A percentile compares a stretch with the other conserved stretches of the same genome.
These are phyloP conservation scores for Saprolegnia parasitica DNA, from an alignment of 352 stramenopile species.

Conservation along the genomic window DNA sequence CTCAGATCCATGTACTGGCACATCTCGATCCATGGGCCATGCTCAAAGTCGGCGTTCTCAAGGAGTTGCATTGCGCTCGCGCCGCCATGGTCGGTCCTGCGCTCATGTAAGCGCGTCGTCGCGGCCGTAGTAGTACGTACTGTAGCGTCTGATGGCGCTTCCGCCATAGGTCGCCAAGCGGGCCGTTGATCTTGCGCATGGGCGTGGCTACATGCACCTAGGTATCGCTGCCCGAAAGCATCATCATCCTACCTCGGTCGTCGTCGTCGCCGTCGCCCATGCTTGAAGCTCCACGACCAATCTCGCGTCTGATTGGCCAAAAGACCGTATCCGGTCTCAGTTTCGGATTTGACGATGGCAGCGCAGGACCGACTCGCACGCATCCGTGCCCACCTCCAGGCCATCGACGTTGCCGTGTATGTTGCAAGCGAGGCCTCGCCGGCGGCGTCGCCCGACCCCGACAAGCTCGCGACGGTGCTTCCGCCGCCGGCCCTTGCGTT, in stretches of 20 bases:
- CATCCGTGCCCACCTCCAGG: background rate
- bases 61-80: background rate
- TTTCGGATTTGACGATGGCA: background rate
- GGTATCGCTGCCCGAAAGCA: background rate
- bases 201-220: slow-evolving; percentile 1
- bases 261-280: background rate
- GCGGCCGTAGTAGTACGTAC: slow-evolving; percentile 14
- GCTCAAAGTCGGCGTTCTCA: slow-evolving; percentile 45
- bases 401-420: background rate
- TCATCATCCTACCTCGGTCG: background rate
- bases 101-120: background rate
- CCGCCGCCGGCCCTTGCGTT: slow-evolving; percentile 1
- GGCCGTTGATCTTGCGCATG: slow-evolving; percentile 27
- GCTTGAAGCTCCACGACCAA: background rate
- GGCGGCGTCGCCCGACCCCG: background rate
- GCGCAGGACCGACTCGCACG: slow-evolving; percentile 2
- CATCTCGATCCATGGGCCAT: slow-evolving; percentile 79
- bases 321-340: background rate
- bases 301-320: slow-evolving; percentile 6
- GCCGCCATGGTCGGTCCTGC: background rate
- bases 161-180: slow-evolving; percentile 22
- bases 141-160: slow-evolving; percentile 14
- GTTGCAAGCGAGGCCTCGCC: background rate
- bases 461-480: slow-evolving; percentile 10
- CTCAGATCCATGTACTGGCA: slow-evolving; percentile 52